Conservation (phyloP, 2,329 filamentous ascomycete genomes). For the Xylariomycetidae sp. region DNA sequence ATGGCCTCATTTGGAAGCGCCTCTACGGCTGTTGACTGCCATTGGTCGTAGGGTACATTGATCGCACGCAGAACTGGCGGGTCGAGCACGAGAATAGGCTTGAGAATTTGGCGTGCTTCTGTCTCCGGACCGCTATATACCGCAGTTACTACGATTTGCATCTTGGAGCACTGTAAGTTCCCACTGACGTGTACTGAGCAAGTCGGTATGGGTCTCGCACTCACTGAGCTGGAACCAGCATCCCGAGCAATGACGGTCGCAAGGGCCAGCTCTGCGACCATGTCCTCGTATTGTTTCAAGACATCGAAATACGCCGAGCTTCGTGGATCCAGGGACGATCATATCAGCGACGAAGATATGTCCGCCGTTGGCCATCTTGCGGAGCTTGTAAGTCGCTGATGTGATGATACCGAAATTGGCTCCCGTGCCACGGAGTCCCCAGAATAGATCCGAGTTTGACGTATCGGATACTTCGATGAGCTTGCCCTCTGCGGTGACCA, state of each 20-base stretch:
- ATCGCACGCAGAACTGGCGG: slow-evolving; percentile 3
- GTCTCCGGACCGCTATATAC: slow-evolving; percentile 12
- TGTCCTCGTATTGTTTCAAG: slow-evolving; percentile 4
- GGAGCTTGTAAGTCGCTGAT: slow-evolving; percentile 13
- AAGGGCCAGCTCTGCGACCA: slow-evolving; percentile 7
- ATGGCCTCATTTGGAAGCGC: slow-evolving; percentile 12
- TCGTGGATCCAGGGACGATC: slow-evolving; percentile 3
- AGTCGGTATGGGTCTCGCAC: too few relatives aligned
- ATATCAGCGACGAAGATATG: slow-evolving; percentile 8
- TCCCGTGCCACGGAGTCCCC: slow-evolving; percentile 18
- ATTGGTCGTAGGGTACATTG: slow-evolving; percentile 4
- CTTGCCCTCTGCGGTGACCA: slow-evolving; percentile 13
- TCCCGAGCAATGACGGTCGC: slow-evolving; percentile 7
- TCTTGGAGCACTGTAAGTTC: too few relatives aligned
- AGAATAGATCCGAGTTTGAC: slow-evolving; percentile 16
- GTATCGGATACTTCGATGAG: slow-evolving; percentile 8
- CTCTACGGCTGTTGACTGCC: not conserved
- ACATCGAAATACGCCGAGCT: slow-evolving; percentile 4
- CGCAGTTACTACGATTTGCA: slow-evolving; percentile 9
- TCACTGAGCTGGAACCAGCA: slow-evolving; percentile 2
- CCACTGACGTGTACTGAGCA: too few relatives aligned
- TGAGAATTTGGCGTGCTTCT: slow-evolving; percentile 6
- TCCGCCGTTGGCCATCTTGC: slow-evolving; percentile 5
- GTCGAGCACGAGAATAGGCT: slow-evolving; percentile 10
- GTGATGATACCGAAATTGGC: slow-evolving; percentile 17